These are phyloP conservation scores for Beta corolliflora DNA, from an alignment of 179 eudicot genomes.

Conservation along the genomic window DNA sequence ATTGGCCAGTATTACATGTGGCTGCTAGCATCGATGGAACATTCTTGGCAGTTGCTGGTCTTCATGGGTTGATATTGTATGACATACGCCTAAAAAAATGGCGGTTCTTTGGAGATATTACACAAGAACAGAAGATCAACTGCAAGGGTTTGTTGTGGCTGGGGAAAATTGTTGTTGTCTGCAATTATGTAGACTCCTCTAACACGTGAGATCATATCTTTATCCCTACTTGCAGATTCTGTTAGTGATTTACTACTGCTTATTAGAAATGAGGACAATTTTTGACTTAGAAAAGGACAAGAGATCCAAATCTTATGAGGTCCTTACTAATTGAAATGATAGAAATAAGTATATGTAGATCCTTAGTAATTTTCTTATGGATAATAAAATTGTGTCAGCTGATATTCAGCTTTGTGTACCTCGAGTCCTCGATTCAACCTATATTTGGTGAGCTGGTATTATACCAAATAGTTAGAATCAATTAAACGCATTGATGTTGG, in stretches of 20 bases:
- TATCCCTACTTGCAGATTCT: constrained; percentile 20
- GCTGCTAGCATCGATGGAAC: constrained; percentile 92
- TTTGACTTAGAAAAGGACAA: background rate
- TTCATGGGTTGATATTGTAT: constrained; percentile 89
- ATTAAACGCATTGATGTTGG: background rate
- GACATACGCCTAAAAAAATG: constrained; percentile 82
- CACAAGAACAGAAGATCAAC: constrained; percentile 93
- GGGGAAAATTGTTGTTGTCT: constrained; percentile 93
- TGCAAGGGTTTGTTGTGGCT: constrained; percentile 98
- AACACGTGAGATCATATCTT: constrained; percentile 58
- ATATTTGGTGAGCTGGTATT: background rate
- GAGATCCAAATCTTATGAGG: background rate
- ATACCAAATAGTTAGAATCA: background rate
- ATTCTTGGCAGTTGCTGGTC: constrained; percentile 97
- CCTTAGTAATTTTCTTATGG: background rate
- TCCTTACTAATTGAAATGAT: background rate
- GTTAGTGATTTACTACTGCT: constrained; percentile 20
- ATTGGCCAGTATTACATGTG: constrained; percentile 96
- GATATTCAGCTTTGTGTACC: background rate
- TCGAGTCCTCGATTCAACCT: background rate
- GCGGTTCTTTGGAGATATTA: constrained; percentile 94
- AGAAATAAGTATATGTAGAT: background rate
- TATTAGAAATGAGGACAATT: background rate
- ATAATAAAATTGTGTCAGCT: background rate
- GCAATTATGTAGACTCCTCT: constrained; percentile 82